Conservation (phyloP, 2,329 filamentous ascomycete species). For the Metarhizium brunneum region DNA sequence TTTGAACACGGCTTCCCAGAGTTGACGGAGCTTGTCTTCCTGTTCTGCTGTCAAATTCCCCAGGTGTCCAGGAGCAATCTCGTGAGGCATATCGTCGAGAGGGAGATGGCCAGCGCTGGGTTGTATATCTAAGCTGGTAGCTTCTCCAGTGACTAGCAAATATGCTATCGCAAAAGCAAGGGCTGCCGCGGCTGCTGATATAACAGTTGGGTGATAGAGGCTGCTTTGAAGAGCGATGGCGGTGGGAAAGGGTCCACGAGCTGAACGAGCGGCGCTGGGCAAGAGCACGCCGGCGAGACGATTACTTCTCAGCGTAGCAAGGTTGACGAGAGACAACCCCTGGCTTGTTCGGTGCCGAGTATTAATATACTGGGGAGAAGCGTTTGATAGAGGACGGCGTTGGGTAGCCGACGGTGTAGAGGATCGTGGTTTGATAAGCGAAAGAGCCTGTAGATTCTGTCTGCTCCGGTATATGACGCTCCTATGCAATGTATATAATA, state of each 20-base stretch:
- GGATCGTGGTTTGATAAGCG: background rate
- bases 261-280: background rate
- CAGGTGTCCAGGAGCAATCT: conserved; percentile 58
- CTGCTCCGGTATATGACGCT: background rate
- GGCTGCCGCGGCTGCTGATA: conserved; percentile 4
- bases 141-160: background rate
- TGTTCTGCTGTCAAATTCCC: conserved; percentile 86
- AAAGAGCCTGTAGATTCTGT: background rate
- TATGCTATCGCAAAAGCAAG: conserved; percentile 4
- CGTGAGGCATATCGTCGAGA: conserved; percentile 27
- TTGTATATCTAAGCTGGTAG: background rate
- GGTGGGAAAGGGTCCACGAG: background rate
- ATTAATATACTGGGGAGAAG: background rate
- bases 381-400: background rate
- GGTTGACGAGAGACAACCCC: background rate
- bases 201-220: background rate
- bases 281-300: background rate
- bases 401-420: background rate
- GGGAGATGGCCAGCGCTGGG: background rate
- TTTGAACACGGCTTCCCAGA: conserved; percentile 71
- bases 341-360: background rate
- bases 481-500: background rate
- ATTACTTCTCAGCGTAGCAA: background rate
- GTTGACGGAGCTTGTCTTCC: conserved; percentile 76
- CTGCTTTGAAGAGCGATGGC: background rate